Percentiles rank a stretch among this genome's conserved stretches.
Evolutionary conservation across 768 basidiomycete species (phyloP).

Genomic region (Rhizopogon vinicolor): DNA sequence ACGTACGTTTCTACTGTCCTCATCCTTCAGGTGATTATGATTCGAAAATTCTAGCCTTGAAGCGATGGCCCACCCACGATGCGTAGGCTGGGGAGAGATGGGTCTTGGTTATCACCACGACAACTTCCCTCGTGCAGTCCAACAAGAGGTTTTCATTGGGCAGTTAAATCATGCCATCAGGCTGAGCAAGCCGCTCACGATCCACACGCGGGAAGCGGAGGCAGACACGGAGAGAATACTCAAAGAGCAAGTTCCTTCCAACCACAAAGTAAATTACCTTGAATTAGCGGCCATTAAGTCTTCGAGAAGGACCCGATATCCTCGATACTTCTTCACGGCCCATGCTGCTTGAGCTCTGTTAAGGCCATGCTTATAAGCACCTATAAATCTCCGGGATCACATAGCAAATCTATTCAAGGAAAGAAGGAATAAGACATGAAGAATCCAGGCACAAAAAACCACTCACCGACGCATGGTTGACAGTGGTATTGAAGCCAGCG

Average conservation of each 20-base stretch:
- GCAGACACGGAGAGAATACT: constrained; percentile 76
- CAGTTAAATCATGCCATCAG: constrained; percentile 68
- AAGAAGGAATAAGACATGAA: too few relatives aligned
- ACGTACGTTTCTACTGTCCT: constrained; percentile 42
- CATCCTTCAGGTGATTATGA: not conserved
- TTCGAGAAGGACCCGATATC: too few relatives aligned
- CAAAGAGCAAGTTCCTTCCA: constrained; percentile 67
- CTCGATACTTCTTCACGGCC: too few relatives aligned
- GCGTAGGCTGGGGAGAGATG: constrained; percentile 88
- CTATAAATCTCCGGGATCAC: too few relatives aligned
- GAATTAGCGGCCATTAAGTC: too few relatives aligned
- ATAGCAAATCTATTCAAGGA: too few relatives aligned
- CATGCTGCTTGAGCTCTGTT: too few relatives aligned
- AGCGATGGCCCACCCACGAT: constrained; percentile 76
- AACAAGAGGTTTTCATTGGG: constrained; percentile 58
- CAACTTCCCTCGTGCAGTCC: constrained; percentile 65
- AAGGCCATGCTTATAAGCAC: too few relatives aligned
- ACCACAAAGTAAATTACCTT: constrained; percentile 47
- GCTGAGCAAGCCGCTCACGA: constrained; percentile 74
- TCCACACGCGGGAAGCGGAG: constrained; percentile 85
- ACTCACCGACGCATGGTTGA: too few relatives aligned
- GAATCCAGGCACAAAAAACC: too few relatives aligned
- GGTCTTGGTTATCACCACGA: constrained; percentile 86
- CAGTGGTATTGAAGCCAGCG: constrained; percentile 8
- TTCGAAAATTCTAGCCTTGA: constrained; percentile 42